phyloP scores from a whole-genome alignment of 2,329 filamentous ascomycete genomes.

The Microascus cirrosus region DNA sequence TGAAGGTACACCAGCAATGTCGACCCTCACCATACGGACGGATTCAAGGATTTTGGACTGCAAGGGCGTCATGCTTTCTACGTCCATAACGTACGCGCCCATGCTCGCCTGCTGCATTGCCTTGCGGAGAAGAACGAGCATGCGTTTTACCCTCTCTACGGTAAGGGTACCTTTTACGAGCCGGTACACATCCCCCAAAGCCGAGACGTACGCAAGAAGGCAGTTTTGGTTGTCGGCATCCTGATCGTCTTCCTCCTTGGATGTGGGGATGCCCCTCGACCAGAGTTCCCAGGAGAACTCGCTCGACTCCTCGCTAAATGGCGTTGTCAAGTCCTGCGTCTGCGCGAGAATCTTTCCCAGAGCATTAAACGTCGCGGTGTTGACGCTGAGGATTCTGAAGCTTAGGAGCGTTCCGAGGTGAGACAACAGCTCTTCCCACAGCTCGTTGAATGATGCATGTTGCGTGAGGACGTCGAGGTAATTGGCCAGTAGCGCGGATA shows the following conservation, averaged over 20 bases:
- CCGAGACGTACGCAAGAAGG: slow-evolving; percentile 71
- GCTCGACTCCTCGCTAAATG: slow-evolving; percentile 40
- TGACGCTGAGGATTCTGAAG: slow-evolving; percentile 56
- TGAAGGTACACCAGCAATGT: slow-evolving; percentile 52
- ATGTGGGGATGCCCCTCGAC: slow-evolving; percentile 51
- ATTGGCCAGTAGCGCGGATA: slow-evolving; percentile 61
- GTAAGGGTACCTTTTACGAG: slow-evolving; percentile 57
- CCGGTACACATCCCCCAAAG: slow-evolving; percentile 67
- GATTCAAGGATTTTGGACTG: slow-evolving; percentile 60
- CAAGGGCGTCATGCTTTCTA: slow-evolving; percentile 61
- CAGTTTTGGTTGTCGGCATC: slow-evolving; percentile 65
- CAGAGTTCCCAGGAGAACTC: slow-evolving; percentile 59
- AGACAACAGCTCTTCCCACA: slow-evolving; percentile 65
- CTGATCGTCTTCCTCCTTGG: slow-evolving; percentile 23
- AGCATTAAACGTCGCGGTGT: slow-evolving; percentile 59
- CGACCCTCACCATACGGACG: slow-evolving; percentile 55
- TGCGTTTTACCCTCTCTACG: slow-evolving; percentile 49
- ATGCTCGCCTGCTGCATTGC: slow-evolving; percentile 61
- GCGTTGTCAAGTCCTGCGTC: slow-evolving; percentile 27
- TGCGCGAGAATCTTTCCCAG: slow-evolving; percentile 51
- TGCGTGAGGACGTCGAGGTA: slow-evolving; percentile 64
- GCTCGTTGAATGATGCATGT: slow-evolving; percentile 53
- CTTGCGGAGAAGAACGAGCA: slow-evolving; percentile 59
- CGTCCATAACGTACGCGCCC: slow-evolving; percentile 57
- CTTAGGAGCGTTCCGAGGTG: slow-evolving; percentile 56